Evolutionary conservation across 441 rosid species (phyloP), one percentile per base, ranked within the genome.

Genomic region (Brassica balearica): DNA sequence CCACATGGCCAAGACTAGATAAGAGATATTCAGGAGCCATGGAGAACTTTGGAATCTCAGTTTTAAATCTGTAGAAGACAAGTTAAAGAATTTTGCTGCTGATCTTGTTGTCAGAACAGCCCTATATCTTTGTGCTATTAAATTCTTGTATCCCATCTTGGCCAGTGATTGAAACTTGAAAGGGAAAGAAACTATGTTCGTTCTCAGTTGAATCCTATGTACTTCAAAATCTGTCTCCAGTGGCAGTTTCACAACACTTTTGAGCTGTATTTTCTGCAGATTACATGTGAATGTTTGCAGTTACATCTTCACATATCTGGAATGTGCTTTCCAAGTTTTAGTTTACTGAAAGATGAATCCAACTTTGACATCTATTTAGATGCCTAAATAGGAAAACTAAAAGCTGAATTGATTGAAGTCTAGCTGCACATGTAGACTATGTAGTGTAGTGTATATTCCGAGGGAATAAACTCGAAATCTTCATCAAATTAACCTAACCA

Each of bases 401-500:
- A 74, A 20, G 65, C 32, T 3, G 8, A 64, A 25, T 38, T 68
- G 80, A 51, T 34, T 15, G 71, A 63, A 62, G 34, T 11, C 10
- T 59, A 1, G 34, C 2, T 7, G 64, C 65, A 76, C 74, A 62
- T 76, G 65, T 62, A 10, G 58, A 68, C 38, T 25, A 62, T 76
- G 65, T 48, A 10, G 58, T 48, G 55, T 34, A 14, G 46, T 61
- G 77, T 34, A 51, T 34, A 64, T 65, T 29, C 14, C 51, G 20
- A 27, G 36, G 48, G 70, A 73, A 73, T 74, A 8, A 58, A 58
- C 73, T 59, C 60, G 20, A 71, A 12, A 5, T 43, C 53, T 55
- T 55, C 76, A 65, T 70, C 43, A 34, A 6, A 34, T 70, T n/a
- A 25, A 77, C 71, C 34, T 71, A 69, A 77, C 55, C 67, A 64